Percentiles rank a stretch among this genome's conserved stretches.
Conservation (phyloP, 306 rosid species). For the Fragaria ananassa region DNA sequence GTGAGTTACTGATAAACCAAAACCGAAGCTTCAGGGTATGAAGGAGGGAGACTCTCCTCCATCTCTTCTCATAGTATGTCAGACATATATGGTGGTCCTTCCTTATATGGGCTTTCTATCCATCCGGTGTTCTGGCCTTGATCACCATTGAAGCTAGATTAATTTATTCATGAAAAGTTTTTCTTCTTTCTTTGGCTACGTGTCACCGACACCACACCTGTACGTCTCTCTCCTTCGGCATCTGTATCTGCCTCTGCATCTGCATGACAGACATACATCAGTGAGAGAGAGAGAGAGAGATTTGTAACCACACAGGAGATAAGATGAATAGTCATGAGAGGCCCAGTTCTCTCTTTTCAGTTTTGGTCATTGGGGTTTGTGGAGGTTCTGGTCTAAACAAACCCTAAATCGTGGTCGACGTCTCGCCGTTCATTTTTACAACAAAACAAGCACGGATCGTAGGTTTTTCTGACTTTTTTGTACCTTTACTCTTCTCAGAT, state of each 20-base stretch:
- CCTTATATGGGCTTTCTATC: constrained; percentile 1
- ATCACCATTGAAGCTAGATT: background rate
- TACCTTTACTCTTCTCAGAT: constrained; percentile 38
- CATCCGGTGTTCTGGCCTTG: background rate
- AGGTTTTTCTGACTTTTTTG: constrained; percentile 8
- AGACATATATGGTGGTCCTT: too few species aligned
- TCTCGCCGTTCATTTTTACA: background rate
- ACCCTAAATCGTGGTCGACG: constrained; percentile 42
- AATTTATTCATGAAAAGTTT: background rate
- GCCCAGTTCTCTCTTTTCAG: background rate
- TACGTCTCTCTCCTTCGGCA: constrained; percentile 11
- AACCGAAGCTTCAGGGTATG: background rate
- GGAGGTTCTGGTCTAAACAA: constrained; percentile 4
- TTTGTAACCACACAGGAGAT: background rate
- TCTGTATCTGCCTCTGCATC: constrained; percentile 12
- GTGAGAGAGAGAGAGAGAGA: background rate
- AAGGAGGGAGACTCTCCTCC: background rate
- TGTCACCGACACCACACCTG: constrained; percentile 21
- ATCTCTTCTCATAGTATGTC: background rate
- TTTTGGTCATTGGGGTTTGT: background rate
- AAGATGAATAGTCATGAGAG: constrained; percentile 1
- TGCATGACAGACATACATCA: constrained; percentile 30
- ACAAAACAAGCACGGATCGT: constrained; percentile 19
- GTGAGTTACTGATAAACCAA: background rate
- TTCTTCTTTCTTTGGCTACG: constrained; percentile 4